phyloP scores from a whole-genome alignment of 1,139 yeast species.

The Citeromyces hawaiiensis region DNA sequence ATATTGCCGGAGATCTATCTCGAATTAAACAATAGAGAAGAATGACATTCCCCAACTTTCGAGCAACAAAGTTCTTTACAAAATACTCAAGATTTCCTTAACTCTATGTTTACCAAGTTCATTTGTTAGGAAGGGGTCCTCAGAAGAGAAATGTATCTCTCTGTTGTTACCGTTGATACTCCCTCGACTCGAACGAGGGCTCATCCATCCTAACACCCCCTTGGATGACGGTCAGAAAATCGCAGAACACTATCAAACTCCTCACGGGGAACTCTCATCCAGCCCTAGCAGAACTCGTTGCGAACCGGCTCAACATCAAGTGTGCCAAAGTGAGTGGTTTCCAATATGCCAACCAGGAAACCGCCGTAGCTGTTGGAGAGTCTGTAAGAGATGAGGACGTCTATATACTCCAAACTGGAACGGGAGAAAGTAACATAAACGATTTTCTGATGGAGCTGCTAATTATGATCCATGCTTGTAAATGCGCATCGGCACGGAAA shows the following conservation, averaged over 20 bases:
- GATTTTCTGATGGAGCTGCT: constrained; percentile 62
- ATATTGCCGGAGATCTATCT: too few species aligned
- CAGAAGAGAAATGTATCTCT: too few species aligned
- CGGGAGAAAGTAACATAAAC: constrained; percentile 48
- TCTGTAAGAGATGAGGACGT: constrained; percentile 73
- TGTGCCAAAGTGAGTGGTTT: constrained; percentile 55
- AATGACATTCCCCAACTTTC: too few species aligned
- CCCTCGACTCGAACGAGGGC: too few species aligned
- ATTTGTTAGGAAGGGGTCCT: too few species aligned
- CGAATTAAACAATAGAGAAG: too few species aligned
- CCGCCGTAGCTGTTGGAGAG: constrained; percentile 60
- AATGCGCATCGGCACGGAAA: constrained; percentile 67
- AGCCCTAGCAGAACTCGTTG: constrained; percentile 69
- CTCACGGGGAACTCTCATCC: constrained; percentile 88
- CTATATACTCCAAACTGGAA: constrained; percentile 59
- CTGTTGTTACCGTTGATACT: too few species aligned
- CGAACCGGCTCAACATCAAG: constrained; percentile 46
- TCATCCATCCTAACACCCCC: not conserved
- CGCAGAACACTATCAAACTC: constrained; percentile 54
- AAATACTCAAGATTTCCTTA: too few species aligned
- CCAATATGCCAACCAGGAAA: constrained; percentile 61
- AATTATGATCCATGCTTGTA: constrained; percentile 65
- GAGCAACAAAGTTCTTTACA: too few species aligned
- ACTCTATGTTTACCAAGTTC: too few species aligned
- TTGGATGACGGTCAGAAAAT: constrained; percentile 13